Conservation (phyloP, 352 stramenopile species). For the Phytophthora europaea region DNA sequence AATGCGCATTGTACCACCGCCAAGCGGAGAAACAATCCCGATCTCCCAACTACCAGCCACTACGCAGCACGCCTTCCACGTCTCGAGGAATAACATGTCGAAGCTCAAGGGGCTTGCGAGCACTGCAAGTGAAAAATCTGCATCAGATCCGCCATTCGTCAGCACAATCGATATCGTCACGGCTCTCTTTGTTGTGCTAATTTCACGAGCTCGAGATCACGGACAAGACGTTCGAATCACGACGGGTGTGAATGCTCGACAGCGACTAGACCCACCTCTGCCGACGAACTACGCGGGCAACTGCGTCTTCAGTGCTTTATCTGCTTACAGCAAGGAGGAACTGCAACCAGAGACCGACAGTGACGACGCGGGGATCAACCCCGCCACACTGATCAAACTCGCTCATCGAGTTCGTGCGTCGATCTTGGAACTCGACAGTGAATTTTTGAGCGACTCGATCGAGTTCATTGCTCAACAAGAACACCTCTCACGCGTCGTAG, state of each 20-base stretch:
- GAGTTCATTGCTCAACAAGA: slow-evolving; percentile 9
- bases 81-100: slow-evolving; percentile 37
- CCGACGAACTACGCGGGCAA: slow-evolving; percentile 51
- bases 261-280: slow-evolving; percentile 46
- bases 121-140: neutral
- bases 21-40: neutral
- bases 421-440: neutral
- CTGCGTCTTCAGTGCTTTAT: slow-evolving; percentile 53
- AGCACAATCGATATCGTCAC: slow-evolving; percentile 57
- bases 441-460: neutral
- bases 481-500: neutral
- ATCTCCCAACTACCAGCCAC: slow-evolving; percentile 22
- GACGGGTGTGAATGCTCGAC: slow-evolving; percentile 51
- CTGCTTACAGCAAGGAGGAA: slow-evolving; percentile 32
- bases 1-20: slow-evolving; percentile 18
- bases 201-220: slow-evolving; percentile 49
- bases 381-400: neutral
- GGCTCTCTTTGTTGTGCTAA: slow-evolving; percentile 49
- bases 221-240: slow-evolving; percentile 45
- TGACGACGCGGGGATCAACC: neutral
- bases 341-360: slow-evolving; percentile 8
- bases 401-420: neutral
- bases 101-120: slow-evolving; percentile 15
- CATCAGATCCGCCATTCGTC: slow-evolving; percentile 26
- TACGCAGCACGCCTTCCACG: slow-evolving; percentile 43